phyloP scores from a whole-genome alignment of 495 filamentous ascomycete species.

The Penicillium paxilli region DNA sequence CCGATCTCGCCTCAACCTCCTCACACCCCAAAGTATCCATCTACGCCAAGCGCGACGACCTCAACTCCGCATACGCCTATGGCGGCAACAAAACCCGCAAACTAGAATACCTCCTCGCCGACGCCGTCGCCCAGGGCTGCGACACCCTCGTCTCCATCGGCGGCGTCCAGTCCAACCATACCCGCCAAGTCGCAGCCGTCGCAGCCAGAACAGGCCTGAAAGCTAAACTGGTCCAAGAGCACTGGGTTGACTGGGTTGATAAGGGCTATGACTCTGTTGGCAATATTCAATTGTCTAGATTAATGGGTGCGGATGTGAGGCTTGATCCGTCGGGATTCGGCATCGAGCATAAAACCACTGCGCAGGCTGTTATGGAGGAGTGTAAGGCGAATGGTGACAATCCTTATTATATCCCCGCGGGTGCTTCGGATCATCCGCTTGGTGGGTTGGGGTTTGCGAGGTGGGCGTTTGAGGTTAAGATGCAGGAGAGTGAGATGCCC shows the following conservation, averaged over 20 bases:
- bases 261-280: slow-evolving; percentile 55
- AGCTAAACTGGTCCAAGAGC: slow-evolving; percentile 57
- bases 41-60: slow-evolving; percentile 65
- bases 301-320: slow-evolving; percentile 60
- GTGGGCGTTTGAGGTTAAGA: slow-evolving; percentile 61
- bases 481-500: slow-evolving; percentile 58
- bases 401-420: slow-evolving; percentile 66
- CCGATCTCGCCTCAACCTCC: slow-evolving; percentile 48
- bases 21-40: slow-evolving; percentile 38
- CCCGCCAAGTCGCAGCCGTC: slow-evolving; percentile 60
- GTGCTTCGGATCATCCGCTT: slow-evolving; percentile 64
- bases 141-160: slow-evolving; percentile 63
- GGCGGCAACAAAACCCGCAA: slow-evolving; percentile 70
- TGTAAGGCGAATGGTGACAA: slow-evolving; percentile 44
- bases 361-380: slow-evolving; percentile 46
- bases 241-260: slow-evolving; percentile 60
- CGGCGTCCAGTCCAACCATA: slow-evolving; percentile 68
- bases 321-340: slow-evolving; percentile 54
- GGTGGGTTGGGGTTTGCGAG: slow-evolving; percentile 65
- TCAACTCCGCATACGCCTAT: slow-evolving; percentile 60
- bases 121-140: slow-evolving; percentile 52
- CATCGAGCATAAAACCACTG: slow-evolving; percentile 59
- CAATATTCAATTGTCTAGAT: slow-evolving; percentile 61
- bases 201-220: slow-evolving; percentile 53
- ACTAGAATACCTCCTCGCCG: slow-evolving; percentile 60